phyloP scores from a whole-genome alignment of 495 filamentous ascomycete species.

The Cercophora samala region DNA sequence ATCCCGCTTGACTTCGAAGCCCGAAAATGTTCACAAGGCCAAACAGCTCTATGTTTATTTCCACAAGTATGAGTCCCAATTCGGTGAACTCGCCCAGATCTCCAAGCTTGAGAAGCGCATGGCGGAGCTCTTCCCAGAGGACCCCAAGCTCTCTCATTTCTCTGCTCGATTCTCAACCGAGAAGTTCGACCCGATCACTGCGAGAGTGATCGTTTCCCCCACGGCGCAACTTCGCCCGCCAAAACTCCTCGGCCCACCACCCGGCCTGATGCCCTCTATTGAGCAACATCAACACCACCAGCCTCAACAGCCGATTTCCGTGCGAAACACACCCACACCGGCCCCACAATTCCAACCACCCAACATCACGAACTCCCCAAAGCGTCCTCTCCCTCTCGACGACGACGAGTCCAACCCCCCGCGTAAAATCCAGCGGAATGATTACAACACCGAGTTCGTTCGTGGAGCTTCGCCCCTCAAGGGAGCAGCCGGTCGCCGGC shows the following conservation, averaged over 20 bases:
- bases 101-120: constrained; percentile 88
- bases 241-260: constrained; percentile 13
- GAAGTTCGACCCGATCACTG: constrained; percentile 61
- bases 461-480: constrained; percentile 86
- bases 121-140: constrained; percentile 85
- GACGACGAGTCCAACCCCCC: constrained; percentile 67
- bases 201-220: constrained; percentile 79
- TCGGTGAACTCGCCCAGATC: constrained; percentile 85
- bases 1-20: constrained; percentile 67
- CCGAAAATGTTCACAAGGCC: constrained; percentile 66
- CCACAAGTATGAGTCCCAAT: constrained; percentile 90
- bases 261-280: constrained; percentile 44
- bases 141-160: constrained; percentile 72
- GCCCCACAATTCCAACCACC: constrained; percentile 47
- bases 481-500: constrained; percentile 72
- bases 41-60: constrained; percentile 86
- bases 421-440: constrained; percentile 56
- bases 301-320: constrained; percentile 43
- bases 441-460: constrained; percentile 32
- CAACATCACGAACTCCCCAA: constrained; percentile 67
- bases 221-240: constrained; percentile 69
- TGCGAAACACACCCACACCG: too few species aligned
- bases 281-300: constrained; percentile 35
- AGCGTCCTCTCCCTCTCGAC: constrained; percentile 65
- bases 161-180: constrained; percentile 65